Conservation (phyloP, 805 yeast species). For the Wickerhamomyces hampshirensis region DNA sequence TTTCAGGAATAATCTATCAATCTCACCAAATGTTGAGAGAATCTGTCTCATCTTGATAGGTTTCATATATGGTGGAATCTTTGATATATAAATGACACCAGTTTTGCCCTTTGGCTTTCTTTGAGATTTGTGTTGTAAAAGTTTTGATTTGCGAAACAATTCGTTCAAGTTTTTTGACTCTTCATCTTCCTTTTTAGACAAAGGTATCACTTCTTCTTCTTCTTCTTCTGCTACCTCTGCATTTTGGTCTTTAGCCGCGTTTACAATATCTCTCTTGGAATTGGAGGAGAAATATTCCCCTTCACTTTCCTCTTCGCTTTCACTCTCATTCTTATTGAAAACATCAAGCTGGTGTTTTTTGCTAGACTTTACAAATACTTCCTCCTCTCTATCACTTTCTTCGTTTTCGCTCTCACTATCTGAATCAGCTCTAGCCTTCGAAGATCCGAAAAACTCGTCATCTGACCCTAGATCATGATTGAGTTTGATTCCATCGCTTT, state of each 20-base stretch:
- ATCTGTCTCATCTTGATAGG: slow-evolving; percentile 86
- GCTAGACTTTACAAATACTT: slow-evolving; percentile 5
- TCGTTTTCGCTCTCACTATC: slow-evolving; percentile 27
- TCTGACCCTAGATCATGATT: slow-evolving; percentile 18
- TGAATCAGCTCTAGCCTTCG: slow-evolving; percentile 17
- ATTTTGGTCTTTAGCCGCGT: background rate
- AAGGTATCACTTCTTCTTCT: background rate
- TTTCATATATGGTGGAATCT: slow-evolving; percentile 95
- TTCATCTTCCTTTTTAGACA: slow-evolving; percentile 10
- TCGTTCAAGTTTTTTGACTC: slow-evolving; percentile 28
- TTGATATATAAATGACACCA: slow-evolving; percentile 90
- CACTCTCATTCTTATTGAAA: slow-evolving; percentile 14
- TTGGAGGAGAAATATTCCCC: too few relatives aligned
- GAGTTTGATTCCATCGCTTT: too few relatives aligned
- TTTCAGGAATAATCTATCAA: slow-evolving; percentile 81
- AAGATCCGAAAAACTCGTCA: slow-evolving; percentile 20
- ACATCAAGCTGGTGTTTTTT: slow-evolving; percentile 18
- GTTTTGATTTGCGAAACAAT: slow-evolving; percentile 51
- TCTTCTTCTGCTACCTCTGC: slow-evolving; percentile 2
- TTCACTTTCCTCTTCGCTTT: slow-evolving; percentile 21
- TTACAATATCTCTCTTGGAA: too few relatives aligned
- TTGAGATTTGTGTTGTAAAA: slow-evolving; percentile 52
- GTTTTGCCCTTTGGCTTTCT: slow-evolving; percentile 58
- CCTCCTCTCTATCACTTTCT: slow-evolving; percentile 16
- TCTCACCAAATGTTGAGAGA: slow-evolving; percentile 73